phyloP scores from a whole-genome alignment of 306 rosid genomes.

The Senna tora region DNA sequence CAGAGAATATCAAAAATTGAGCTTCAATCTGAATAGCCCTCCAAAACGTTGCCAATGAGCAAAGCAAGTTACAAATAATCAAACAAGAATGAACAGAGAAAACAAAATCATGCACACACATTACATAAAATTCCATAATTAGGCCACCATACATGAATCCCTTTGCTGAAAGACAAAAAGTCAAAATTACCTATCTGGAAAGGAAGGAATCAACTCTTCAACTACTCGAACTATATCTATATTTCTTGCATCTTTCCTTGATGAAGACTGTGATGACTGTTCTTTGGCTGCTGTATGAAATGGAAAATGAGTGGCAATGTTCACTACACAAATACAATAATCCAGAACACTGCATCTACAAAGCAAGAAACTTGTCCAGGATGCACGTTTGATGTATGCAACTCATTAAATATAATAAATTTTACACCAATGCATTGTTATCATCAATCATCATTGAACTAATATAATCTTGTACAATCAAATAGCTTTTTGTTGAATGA shows the following conservation, averaged over 20 bases:
- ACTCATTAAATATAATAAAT: not conserved
- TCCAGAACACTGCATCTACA: not conserved
- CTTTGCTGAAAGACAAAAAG: constrained; percentile 7
- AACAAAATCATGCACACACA: constrained; percentile 18
- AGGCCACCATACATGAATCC: not conserved
- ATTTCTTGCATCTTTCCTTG: constrained; percentile 31
- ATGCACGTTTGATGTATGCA: not conserved
- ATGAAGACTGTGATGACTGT: constrained; percentile 37
- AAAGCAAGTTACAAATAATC: constrained; percentile 3
- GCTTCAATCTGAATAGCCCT: constrained; percentile 6
- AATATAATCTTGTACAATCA: not conserved
- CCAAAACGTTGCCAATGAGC: constrained; percentile 21
- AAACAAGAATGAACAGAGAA: constrained; percentile 10
- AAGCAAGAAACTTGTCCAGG: not conserved
- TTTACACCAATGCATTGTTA: not conserved
- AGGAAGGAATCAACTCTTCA: constrained; percentile 57
- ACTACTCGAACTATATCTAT: constrained; percentile 45
- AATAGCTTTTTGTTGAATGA: not conserved
- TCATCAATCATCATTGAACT: not conserved
- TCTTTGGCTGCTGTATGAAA: constrained; percentile 41
- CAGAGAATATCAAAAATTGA: not conserved
- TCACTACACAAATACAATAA: not conserved
- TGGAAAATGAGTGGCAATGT: constrained; percentile 18
- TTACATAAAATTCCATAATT: not conserved
- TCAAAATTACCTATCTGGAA: constrained; percentile 65